Evolutionary conservation across 2,329 filamentous ascomycete species (phyloP), one percentile per base, ranked within the genome.

Genomic region (Xylariaceae sp.): DNA sequence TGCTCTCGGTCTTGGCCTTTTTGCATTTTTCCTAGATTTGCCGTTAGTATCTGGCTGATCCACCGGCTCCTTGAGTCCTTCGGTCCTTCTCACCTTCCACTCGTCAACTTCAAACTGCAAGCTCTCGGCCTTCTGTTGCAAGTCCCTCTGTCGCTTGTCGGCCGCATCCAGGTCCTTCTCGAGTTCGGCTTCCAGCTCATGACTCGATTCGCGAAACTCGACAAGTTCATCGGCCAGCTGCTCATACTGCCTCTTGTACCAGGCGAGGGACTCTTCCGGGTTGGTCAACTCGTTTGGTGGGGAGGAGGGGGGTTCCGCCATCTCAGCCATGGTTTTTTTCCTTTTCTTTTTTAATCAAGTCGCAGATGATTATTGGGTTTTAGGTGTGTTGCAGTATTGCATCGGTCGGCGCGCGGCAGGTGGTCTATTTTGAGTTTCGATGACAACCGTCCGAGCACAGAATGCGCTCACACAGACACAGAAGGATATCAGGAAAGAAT

Each of bases 181-280:
- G 33, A 98, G 70, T 61, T 96, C 92, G 30, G 83, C 77, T 61
- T 98, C 92, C 19, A 98, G 73, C 59, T 96, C 92, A 58, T 87
- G 84, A 60, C 89, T 95, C 35, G 88, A 94, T 37, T 86, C 74
- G 55, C 94, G 86, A 58, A 98, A 98, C 53, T 98, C 92, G 42
- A 84, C 77, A 40, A 98, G 76, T 60, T 98, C 92, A 33, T 79
- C 70, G 62, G 95, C 92, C 23, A 98, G 74, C 56, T 87, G 79
- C 63, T 93, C 88, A 65, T 96, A 96, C 59, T 96, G 90, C 34
- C 78, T 65, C 68, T 98, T 98, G 75, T 96, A 98, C 75, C 92
- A 95, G 38, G 81, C 74, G 33, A 98, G 70, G 41, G 89, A 83
- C 54, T 92, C 85, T 54, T 88, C 80, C 31, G 72, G 57, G 35